Evolutionary conservation across 805 yeast genomes (phyloP).

Genomic region (Yarrowia yakushimensis): DNA sequence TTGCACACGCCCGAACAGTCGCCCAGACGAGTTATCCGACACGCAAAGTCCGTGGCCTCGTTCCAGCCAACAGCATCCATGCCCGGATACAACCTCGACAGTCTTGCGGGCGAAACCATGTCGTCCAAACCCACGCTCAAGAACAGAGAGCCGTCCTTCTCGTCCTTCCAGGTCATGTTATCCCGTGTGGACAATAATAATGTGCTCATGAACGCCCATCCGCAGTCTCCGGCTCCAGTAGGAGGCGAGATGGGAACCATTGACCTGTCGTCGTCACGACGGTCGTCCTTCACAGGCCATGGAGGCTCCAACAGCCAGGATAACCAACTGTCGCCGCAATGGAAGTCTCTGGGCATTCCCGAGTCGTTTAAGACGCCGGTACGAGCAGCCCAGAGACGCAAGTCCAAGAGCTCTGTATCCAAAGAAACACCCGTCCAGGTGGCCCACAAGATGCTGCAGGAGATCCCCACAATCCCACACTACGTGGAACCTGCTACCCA

Average conservation of each 20-base stretch:
- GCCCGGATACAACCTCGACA: conserved; percentile 13
- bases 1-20: neutral
- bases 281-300: neutral
- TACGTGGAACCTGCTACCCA: conserved; percentile 19
- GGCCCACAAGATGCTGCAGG: conserved; percentile 12
- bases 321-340: conserved; percentile 4
- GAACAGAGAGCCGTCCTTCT: neutral
- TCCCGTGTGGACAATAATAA: conserved; percentile 5
- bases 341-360: conserved; percentile 20
- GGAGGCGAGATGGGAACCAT: conserved; percentile 23
- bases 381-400: neutral
- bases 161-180: conserved; percentile 21
- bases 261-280: neutral
- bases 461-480: conserved; percentile 9
- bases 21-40: neutral
- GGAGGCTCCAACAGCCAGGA: neutral
- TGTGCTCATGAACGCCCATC: neutral
- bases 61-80: conserved; percentile 6
- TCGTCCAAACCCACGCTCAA: neutral
- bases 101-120: neutral
- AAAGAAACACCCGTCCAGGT: neutral
- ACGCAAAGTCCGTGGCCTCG: conserved; percentile 8
- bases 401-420: neutral
- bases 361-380: conserved; percentile 11
- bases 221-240: neutral